Percentiles rank a stretch among this genome's conserved stretches.
These are phyloP conservation scores for Thalassiosira ordinaria DNA, from an alignment of 352 stramenopile genomes.

Conservation along the genomic window DNA sequence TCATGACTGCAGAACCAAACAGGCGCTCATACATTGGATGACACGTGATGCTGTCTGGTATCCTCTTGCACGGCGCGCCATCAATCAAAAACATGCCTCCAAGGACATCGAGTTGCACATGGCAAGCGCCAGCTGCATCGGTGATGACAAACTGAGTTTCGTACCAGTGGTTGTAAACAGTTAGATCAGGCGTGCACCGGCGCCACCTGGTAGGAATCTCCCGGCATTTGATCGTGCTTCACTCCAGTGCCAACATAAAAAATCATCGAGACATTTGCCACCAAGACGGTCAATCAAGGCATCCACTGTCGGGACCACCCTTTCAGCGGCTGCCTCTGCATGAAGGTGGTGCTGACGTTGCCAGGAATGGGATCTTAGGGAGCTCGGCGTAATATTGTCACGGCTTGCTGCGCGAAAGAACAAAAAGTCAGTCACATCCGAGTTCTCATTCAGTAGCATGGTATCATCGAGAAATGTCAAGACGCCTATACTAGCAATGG, in stretches of 20 bases:
- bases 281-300: too few species aligned
- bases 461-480: slow-evolving; percentile 12
- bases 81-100: slow-evolving; percentile 21
- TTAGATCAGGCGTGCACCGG: too few species aligned
- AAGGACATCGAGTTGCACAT: slow-evolving; percentile 17
- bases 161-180: neutral
- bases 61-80: slow-evolving; percentile 13
- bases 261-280: slow-evolving; percentile 15
- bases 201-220: too few species aligned
- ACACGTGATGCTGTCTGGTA: slow-evolving; percentile 15
- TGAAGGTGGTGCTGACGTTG: slow-evolving; percentile 20
- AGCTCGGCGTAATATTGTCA: slow-evolving; percentile 1
- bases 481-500: slow-evolving; percentile 2
- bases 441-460: neutral
- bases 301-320: too few species aligned
- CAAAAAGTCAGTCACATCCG: slow-evolving; percentile 18
- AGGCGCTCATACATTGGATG: slow-evolving; percentile 19
- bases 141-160: neutral
- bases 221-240: too few species aligned
- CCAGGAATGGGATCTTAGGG: slow-evolving; percentile 9
- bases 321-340: slow-evolving; percentile 12
- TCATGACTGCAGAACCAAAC: slow-evolving; percentile 10
- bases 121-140: neutral
- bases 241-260: slow-evolving; percentile 11
- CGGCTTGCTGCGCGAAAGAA: slow-evolving; percentile 10